Base-by-base conservation (phyloP, 2,329 filamentous ascomycete species). In the Leptodontidium sp. region DNA sequence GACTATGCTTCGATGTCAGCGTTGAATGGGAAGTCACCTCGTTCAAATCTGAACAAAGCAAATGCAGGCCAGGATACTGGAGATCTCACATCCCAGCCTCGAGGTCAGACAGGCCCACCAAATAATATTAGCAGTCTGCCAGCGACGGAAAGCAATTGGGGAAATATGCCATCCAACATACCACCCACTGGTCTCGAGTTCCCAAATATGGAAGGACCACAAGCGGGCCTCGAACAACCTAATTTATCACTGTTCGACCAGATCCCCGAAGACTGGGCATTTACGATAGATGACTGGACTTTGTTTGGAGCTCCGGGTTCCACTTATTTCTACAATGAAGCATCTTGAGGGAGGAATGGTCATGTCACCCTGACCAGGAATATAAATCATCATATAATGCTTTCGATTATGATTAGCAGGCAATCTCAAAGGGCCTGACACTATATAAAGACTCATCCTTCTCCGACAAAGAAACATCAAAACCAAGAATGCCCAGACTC, bases 271-370 rank as follows among this genome's bases (percentile, higher is more conserved):
- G 70, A 70, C 29, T 72, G 70, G 70, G 68, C 67, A 9, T 70
- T 72, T 49, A 71, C 70, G n/a, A 71, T 71, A 26, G 70, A 72
- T 61, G 70, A 72, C 47, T 72, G 70, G 70, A 72, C 70, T 17
- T 59, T 72, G 15, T 72, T 72, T 49, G 70, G 70, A 47, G 70
- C 68, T 2, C 70, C 70, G 12, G 70, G 70, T 29, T 71, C 70
- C 7, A 71, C 70, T 2, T 71, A 71, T 38, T 71, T 71, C 49
- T 68, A 67, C 38, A 69, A 71, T 29, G 68, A 71, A 38, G 58
- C 61, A 15, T 35, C 64, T 49, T 69, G 68, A 69, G 21, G 21
- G 35, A 4, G 21, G 11, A 43, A 26, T 7, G 1, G 2, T 40
- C 32, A 45, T 14, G 2, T n/a, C 15, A 64, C 5, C 2, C 3